Evolutionary conservation across 108 stramenopile species (phyloP).

Genomic region (Cylindrotheca fusiformis): DNA sequence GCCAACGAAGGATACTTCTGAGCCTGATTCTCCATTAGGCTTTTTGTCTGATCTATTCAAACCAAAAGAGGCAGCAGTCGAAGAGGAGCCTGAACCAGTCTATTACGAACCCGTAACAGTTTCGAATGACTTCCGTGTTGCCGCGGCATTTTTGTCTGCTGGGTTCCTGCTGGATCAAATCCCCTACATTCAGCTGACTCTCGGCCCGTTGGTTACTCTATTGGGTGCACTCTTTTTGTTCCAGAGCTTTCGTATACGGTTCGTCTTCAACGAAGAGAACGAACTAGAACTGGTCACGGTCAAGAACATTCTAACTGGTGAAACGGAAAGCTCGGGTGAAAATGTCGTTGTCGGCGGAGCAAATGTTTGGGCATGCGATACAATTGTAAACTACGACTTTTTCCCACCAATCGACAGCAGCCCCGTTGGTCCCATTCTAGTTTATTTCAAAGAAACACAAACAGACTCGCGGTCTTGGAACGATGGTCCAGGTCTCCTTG

Average conservation of each 20-base stretch:
- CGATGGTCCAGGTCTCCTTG: constrained; percentile 50
- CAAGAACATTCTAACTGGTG: neutral
- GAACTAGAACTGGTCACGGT: constrained; percentile 2
- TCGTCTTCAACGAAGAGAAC: constrained; percentile 50
- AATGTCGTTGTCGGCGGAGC: constrained; percentile 77
- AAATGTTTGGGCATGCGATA: constrained; percentile 64
- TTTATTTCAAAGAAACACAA: constrained; percentile 84
- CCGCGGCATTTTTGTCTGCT: constrained; percentile 41
- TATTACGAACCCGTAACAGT: constrained; percentile 19
- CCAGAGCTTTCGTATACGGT: constrained; percentile 62
- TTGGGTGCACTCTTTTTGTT: constrained; percentile 65
- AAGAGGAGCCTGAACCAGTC: neutral
- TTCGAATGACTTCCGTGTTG: constrained; percentile 56
- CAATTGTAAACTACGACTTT: constrained; percentile 80
- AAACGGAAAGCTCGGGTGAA: constrained; percentile 43
- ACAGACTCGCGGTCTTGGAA: constrained; percentile 61
- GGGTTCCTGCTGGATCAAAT: constrained; percentile 43
- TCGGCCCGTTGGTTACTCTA: constrained; percentile 50
- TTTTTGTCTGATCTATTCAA: neutral
- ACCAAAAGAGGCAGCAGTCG: neutral
- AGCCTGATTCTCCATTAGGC: neutral
- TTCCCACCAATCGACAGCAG: constrained; percentile 48
- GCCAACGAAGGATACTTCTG: too few species aligned
- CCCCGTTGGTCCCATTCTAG: constrained; percentile 63
- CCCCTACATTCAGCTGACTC: constrained; percentile 30